Evolutionary conservation across 2,329 filamentous ascomycete species (phyloP).

Genomic region (Lasiodiplodia sp.): DNA sequence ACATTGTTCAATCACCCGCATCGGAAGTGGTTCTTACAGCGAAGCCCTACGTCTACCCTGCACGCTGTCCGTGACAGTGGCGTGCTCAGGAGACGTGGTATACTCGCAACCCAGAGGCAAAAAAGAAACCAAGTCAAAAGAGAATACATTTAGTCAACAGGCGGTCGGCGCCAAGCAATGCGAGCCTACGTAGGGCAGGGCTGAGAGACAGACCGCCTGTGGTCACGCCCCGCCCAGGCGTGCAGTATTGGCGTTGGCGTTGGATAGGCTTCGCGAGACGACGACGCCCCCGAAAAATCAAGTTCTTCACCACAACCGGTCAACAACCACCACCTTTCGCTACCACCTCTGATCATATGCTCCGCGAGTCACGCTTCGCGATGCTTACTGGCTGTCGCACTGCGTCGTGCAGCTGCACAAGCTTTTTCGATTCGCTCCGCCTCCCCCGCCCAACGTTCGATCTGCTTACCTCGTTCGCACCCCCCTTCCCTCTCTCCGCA

Average conservation of each 20-base stretch:
- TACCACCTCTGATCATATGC: slow-evolving; percentile 12
- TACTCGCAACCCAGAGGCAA: neutral
- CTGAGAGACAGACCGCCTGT: slow-evolving; percentile 5
- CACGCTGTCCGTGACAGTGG: slow-evolving; percentile 16
- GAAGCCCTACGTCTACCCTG: neutral
- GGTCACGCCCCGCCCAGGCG: neutral
- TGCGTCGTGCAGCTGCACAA: neutral
- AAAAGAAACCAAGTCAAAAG: neutral
- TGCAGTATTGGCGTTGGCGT: neutral
- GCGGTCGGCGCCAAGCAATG: neutral
- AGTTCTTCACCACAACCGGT: slow-evolving; percentile 1
- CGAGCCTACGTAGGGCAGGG: slow-evolving; percentile 6
- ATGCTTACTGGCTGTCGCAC: neutral
- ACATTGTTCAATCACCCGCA: neutral
- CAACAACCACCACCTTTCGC: slow-evolving; percentile 2
- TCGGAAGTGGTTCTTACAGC: neutral
- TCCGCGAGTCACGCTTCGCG: slow-evolving; percentile 3
- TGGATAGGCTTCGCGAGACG: neutral
- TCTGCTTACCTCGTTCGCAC: neutral
- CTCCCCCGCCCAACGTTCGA: neutral
- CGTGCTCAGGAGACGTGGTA: neutral
- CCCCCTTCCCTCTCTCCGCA: neutral
- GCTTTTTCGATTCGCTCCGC: slow-evolving; percentile 16
- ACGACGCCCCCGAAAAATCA: neutral
- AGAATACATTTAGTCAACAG: neutral